Conservation (phyloP, 208 protist genomes). For the Trypanosoma cruzi region DNA sequence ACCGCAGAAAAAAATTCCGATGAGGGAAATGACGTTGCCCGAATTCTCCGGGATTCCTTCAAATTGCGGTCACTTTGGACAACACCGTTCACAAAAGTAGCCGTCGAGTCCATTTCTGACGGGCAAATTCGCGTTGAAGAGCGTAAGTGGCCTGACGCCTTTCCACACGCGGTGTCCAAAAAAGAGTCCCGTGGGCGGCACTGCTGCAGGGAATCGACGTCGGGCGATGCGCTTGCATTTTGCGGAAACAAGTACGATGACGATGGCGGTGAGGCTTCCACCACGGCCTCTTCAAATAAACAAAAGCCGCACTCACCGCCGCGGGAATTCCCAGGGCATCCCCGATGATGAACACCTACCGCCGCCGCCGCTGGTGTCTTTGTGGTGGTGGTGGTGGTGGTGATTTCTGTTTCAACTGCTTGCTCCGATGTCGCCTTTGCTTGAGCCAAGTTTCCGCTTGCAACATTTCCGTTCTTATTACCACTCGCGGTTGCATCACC, state of each 20-base stretch:
- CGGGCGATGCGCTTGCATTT: neutral
- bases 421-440: neutral
- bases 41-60: neutral
- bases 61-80: neutral
- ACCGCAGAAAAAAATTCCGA: neutral
- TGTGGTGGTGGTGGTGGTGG: constrained; percentile 1
- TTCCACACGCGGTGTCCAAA: neutral
- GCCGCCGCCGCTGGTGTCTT: neutral
- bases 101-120: neutral
- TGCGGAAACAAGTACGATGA: neutral
- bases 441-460: neutral
- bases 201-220: neutral
- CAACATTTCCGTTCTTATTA: neutral
- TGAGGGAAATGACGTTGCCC: neutral
- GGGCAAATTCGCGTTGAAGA: neutral
- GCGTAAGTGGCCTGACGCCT: neutral
- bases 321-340: neutral
- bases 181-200: neutral
- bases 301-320: neutral
- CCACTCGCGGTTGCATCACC: neutral
- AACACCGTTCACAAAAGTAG: neutral
- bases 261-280: neutral
- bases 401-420: neutral
- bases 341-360: neutral
- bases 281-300: neutral